Base-by-base conservation (phyloP, 2,329 filamentous ascomycete genomes). In the Sporothrix luriei region DNA sequence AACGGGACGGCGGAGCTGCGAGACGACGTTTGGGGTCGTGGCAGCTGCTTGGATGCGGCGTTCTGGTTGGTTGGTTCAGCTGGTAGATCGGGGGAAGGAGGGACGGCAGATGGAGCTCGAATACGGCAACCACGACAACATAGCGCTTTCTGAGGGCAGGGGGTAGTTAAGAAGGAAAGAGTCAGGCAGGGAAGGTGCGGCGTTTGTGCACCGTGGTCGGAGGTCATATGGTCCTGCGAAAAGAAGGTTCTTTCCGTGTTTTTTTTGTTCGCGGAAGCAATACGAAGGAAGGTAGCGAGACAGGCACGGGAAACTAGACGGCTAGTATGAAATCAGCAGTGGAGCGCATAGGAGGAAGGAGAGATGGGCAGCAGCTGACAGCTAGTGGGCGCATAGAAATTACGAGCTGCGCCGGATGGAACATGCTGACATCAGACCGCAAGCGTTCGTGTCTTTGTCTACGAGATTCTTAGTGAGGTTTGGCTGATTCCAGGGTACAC, bases 61-160 rank as follows among this genome's bases (percentile, higher is more conserved):
- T 43, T 68, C 65, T 71, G 70, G 70, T 71, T 71, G 70, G 70
- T 9, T 10, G 33, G 33, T 38, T 65, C 3, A 65, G 61, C 61
- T 65, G 57, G 57, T 21, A 21, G 46, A 21, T 65, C 9, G 26
- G 38, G 46, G 40, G 55, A 61, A 46, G 33, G 33, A 29, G 43
- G 43, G 57, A 49, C 33, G 26, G 52, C 59, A 21, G 21, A 49
- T 40, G 16, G 33, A 59, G n/a, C 51, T 40, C 65, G 9, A 54
- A 4, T 33, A 7, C 33, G 43, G 21, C 14, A 21, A 26, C 21
- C 24, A 21, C 19, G 52, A 51, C 49, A 49, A 64, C 49, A 33
- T 33, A 51, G 46, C 62, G 62, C 62, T 65, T 65, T 33, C 14
- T 38, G 46, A 51, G 46, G 61, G 61, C 46, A 16, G 13, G n/a